Evolutionary conservation across 805 yeast genomes (phyloP), one percentile per base, ranked within the genome.

Genomic region (Kurtzmaniella fragi): DNA sequence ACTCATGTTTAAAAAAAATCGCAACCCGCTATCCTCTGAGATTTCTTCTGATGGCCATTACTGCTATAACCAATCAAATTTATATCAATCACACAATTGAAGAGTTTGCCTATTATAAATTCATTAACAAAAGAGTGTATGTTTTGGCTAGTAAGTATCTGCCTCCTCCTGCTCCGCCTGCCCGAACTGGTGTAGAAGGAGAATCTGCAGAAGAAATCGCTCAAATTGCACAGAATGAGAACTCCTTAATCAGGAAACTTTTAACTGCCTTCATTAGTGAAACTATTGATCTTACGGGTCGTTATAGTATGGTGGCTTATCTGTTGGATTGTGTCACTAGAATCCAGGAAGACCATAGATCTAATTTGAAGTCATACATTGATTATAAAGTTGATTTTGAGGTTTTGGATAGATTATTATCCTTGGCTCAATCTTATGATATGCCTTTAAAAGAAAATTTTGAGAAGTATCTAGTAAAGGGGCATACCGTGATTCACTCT

Each of bases 11-110:
- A 50, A 75, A 73, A 46, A 65, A 81, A 42, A 81, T 87, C 43
- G 64, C 69, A 29, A 84, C 95, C 0, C 56, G 77, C 14, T 80
- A 82, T 52, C 96, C 97, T 6, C 84, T 95, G 0, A 77, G 84
- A 44, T 89, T 85, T 52, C 62, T 90, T 34, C 72, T 83, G 1
- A 82, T 86, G 75, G 77, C 82, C 0, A 73, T 80, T 0, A 56
- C 83, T 1, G 70, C 88, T 0, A 56, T 81, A 28, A 60, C 82
- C 38, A 78, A 78, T 35, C 71, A 77, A 27, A 55, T 78, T 12
- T 64, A 70, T 27, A 45, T 56, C 7, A 77, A 78, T 44, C 33
- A 15, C 23, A 17, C 36, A 32, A 20, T 26, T 30, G 20, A 43
- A 8, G 31, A n/a, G n/a, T n/a, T 40, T 11, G 53, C 61, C 5